Conservation (phyloP, 2,329 filamentous ascomycete genomes). For the Fusarium globosum region DNA sequence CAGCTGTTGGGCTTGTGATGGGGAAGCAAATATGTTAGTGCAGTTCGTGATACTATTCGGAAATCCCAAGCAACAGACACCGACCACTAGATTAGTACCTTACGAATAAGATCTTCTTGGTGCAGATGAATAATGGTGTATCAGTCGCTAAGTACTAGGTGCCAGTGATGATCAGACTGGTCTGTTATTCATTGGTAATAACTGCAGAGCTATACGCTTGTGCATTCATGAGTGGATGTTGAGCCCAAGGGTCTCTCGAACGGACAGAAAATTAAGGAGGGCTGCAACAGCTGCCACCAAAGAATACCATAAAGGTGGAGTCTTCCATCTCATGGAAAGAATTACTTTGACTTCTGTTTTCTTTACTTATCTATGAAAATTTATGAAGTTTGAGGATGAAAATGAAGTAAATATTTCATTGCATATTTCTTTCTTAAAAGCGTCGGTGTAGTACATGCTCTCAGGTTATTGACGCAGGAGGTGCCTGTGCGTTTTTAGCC, state of each 20-base stretch:
- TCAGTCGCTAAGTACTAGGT: neutral
- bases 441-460: neutral
- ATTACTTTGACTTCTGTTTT: neutral
- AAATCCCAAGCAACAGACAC: neutral
- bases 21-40: neutral
- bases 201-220: neutral
- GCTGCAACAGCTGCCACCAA: neutral
- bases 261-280: neutral
- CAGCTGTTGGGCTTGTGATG: neutral
- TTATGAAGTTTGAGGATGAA: neutral
- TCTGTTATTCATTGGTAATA: neutral
- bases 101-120: neutral
- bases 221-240: neutral
- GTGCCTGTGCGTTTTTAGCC: neutral
- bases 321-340: neutral
- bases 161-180: neutral
- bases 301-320: neutral
- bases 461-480: neutral
- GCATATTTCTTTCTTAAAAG: neutral
- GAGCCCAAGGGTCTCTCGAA: neutral
- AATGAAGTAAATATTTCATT: neutral
- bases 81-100: neutral
- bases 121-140: no score
- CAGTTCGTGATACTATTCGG: constrained; percentile 11
- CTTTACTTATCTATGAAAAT: neutral